Base-by-base conservation (phyloP, 2,329 filamentous ascomycete species). In the Penicillium paneum region DNA sequence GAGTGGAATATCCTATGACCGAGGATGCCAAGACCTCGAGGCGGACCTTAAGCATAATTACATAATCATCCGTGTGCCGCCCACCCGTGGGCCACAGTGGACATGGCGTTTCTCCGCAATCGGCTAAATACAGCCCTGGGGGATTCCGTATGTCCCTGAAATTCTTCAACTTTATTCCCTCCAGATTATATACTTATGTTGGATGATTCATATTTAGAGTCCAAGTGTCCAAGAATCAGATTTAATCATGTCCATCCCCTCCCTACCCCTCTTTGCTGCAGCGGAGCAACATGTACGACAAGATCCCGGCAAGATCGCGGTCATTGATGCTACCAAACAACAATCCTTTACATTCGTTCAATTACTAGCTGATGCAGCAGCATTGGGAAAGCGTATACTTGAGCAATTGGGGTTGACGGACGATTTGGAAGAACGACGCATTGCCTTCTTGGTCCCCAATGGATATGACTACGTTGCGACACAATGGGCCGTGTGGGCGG, bases 401-500 rank as follows among this genome's bases (percentile, higher is more conserved):
- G 67, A 71, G 42, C 50, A 64, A 45, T 56, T 76, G 42, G 52
- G 56, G 11, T 58, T 70, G 10, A 49, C 57, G 4, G 62, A 49
- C 5, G 70, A 74, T 52, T 51, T 76, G 36, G 67, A 72, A 21
- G 74, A 77, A 56, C 63, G 68, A 28, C 68, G 74, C 51, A 66
- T 75, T 50, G 69, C 73, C 5, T 75, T 74, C 54, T 64, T 76
- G 13, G 63, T 67, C 10, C 73, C 73, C 1, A 72, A 73, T 57
- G 73, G 74, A 38, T 76, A 76, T 52, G 74, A 76, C 49, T 75
- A 76, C 59, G 72, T 74, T 8, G 72, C 69, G 10, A 71, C 67
- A 26, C 73, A 75, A 63, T 77, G 74, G 74, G 74, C 75, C 8
- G 59, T 75, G 49, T 77, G 74, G 74, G 74, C 74, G 11, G 71